Evolutionary conservation across 1,284 basidiomycete genomes (phyloP), one percentile per base, ranked within the genome.

Genomic region (Ceratobasidium sp.): DNA sequence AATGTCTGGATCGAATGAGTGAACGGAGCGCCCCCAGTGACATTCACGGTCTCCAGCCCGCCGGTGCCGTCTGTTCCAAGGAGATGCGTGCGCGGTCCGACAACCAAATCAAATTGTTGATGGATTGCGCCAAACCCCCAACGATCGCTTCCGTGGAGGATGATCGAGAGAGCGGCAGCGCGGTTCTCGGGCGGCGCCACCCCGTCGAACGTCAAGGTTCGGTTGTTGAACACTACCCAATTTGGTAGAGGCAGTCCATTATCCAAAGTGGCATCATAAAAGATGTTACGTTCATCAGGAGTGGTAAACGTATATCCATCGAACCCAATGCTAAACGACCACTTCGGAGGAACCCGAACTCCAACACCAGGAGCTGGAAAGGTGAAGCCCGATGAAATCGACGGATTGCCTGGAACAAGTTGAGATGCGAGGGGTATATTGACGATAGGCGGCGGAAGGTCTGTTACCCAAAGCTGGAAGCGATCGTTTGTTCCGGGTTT

Each of bases 291-390:
- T 37, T 77, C 63, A 15, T 75, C 68, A 6, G 84, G 81, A 42
- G 88, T 85, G 1, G 81, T 81, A 82, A 92, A 94, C 1, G 94
- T 96, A 66, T 89, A 85, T 77, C 89, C 86, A 54, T 90, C 85
- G 80, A 98, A 91, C 11, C 96, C 97, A 76, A 98, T 88, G 80
- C 94, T 96, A 84, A 97, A 98, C 0, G 94, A 95, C 95, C 96
- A 98, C 37, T 86, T 85, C 1, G 90, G 89, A 0, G 95, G 96
- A 10, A 97, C 88, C 58, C 95, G 88, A 74, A 98, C 83, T 39
- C 76, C 77, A 35, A 63, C 69, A 26, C 35, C 53, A 53, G 68
- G 64, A 17, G 68, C 63, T 3, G 87, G 84, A 37, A 93, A 82
- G 61, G 88, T 80, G 80, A 89, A 94, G 71, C 91, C 90, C 31